Conservation (phyloP, 73 alveolate species). For the Paramecium sonneborni region DNA sequence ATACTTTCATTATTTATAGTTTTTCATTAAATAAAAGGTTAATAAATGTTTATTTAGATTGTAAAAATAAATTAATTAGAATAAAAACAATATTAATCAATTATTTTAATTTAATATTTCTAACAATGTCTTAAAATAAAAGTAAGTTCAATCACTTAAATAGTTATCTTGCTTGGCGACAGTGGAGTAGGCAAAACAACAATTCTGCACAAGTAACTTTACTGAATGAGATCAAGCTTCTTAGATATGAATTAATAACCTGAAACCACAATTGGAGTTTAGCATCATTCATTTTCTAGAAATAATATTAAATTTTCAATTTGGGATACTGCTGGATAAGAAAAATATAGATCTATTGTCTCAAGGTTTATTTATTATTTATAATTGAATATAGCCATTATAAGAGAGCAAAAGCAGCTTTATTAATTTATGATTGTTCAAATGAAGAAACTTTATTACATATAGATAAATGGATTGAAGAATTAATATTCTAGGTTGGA, state of each 20-base stretch:
- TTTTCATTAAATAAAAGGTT: no score
- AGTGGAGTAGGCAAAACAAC: constrained; percentile 92
- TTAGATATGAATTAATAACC: neutral
- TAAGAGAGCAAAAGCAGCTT: neutral
- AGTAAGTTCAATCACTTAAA: constrained; percentile 11
- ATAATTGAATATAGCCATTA: neutral
- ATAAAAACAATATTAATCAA: no score
- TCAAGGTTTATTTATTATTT: neutral
- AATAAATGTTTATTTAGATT: no score
- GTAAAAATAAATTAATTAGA: no score
- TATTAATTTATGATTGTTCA: constrained; percentile 2
- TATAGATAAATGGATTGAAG: constrained; percentile 22
- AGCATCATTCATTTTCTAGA: neutral
- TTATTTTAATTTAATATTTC: neutral
- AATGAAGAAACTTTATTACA: neutral
- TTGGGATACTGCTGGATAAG: constrained; percentile 79
- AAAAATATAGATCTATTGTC: constrained; percentile 56
- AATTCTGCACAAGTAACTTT: neutral
- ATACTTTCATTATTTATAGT: no score
- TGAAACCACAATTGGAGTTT: neutral
- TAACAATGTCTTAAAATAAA: constrained; percentile 22
- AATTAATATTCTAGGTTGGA: constrained; percentile 2
- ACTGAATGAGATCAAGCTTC: neutral
- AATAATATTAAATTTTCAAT: constrained; percentile 75
- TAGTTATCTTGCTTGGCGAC: constrained; percentile 91